Base-by-base conservation (phyloP, 2,329 filamentous ascomycete genomes). In the Alternaria viburni region DNA sequence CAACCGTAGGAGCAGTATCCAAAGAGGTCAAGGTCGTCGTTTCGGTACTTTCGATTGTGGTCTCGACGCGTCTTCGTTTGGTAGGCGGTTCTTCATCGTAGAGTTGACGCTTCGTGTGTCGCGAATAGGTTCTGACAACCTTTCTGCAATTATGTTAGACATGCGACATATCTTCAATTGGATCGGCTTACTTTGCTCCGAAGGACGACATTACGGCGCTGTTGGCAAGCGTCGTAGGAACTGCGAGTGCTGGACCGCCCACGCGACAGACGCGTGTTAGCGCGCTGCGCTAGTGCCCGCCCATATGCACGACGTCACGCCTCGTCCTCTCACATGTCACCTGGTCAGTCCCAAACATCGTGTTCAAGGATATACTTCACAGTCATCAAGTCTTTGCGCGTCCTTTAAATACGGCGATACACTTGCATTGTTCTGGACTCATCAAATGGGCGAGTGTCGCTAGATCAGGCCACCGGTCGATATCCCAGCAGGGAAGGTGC, bases 31-130 rank as follows among this genome's bases (percentile, higher is more conserved):
- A n/a, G 11, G 51, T 57, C 30, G 43, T 43, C 41, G 50, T 56
- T 50, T 68, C 62, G 52, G 51, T 30, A 49, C 49, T 55, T 44
- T 67, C 63, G 43, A 50, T 26, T 9, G 58, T 49, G 15, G 54
- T 60, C 44, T 71, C 73, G 69, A 81, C 72, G 74, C 79, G 76
- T 72, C 76, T 71, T 56, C 78, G 78, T 63, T 81, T 81, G 32
- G 72, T 65, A 10, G 76, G 69, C 21, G 77, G 76, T 61, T 78
- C 77, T 47, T 74, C 74, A 61, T 76, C 71, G 59, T 69, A 67
- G 19, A 74, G 57, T 41, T 72, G 62, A 51, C 66, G 72, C 66
- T 75, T 77, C 49, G 67, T 69, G 51, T 75, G 73, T 66, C 79
- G 78, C 61, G 79, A 76, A 66, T 81, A 81, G 7, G 79, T 81